Percentiles rank a stretch among this genome's conserved stretches.
Evolutionary conservation across 129 eudicot species (phyloP).

Genomic region (Flaveria sonorensis): DNA sequence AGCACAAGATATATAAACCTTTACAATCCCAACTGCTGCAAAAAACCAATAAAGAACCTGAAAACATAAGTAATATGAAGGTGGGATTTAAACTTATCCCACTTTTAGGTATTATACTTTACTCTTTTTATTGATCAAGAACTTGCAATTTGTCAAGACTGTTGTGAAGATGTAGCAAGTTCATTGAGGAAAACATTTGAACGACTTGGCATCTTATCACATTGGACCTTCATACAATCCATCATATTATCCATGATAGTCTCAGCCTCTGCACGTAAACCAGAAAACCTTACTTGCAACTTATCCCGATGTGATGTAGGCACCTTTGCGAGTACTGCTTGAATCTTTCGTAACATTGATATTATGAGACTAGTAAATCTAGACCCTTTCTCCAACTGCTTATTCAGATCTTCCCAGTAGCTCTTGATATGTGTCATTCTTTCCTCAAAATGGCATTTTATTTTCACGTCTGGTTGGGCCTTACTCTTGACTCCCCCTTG

Average conservation of each 20-base stretch:
- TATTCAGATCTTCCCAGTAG: conserved; percentile 1
- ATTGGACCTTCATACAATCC: conserved; percentile 3
- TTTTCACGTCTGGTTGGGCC: not conserved
- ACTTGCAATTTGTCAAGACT: not conserved
- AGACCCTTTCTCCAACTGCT: not conserved
- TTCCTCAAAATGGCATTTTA: not conserved
- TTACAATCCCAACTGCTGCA: not conserved
- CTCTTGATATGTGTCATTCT: not conserved
- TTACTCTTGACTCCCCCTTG: not conserved
- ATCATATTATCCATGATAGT: not conserved
- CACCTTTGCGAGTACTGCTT: not conserved
- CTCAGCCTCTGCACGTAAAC: conserved; percentile 9
- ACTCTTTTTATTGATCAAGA: not conserved
- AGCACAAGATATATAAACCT: not conserved
- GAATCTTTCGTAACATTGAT: not conserved
- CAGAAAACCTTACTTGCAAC: conserved; percentile 2
- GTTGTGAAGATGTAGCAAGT: not conserved
- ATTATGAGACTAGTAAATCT: not conserved
- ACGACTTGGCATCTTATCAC: not conserved
- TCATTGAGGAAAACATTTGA: not conserved
- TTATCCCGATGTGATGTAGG: conserved; percentile 7
- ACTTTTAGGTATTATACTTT: not conserved
- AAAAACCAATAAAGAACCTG: no score
- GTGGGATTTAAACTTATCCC: no score
- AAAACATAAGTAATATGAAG: no score